phyloP scores from a whole-genome alignment of 164 flowering plant genomes.

The grape (Vitis vinifera) region ASM3070453v1 NC_081814.1:5150001-5150500 shows the following conservation, averaged over 20 bases:
- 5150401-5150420: too few species aligned
- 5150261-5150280: too few species aligned
- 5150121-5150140: conserved; percentile 90
- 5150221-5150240: not conserved
- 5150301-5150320: not conserved
- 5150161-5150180: conserved; percentile 94
- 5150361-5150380: not conserved
- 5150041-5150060: conserved; percentile 75
- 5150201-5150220: conserved; percentile 32
- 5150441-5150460: too few species aligned
- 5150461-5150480: too few species aligned
- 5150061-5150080: conserved; percentile 78
- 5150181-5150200: conserved; percentile 87
- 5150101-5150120: conserved; percentile 69
- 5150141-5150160: conserved; percentile 81
- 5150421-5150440: too few species aligned
- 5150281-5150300: not conserved
- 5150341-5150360: not conserved
- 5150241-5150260: not conserved
- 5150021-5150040: conserved; percentile 79
- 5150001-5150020: conserved; percentile 97
- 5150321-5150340: not conserved
- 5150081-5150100: conserved; percentile 67
- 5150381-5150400: too few species aligned
- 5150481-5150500: too few species aligned